Evolutionary conservation across 139 green algal species (phyloP).

Genomic region (Volvox africanus): DNA sequence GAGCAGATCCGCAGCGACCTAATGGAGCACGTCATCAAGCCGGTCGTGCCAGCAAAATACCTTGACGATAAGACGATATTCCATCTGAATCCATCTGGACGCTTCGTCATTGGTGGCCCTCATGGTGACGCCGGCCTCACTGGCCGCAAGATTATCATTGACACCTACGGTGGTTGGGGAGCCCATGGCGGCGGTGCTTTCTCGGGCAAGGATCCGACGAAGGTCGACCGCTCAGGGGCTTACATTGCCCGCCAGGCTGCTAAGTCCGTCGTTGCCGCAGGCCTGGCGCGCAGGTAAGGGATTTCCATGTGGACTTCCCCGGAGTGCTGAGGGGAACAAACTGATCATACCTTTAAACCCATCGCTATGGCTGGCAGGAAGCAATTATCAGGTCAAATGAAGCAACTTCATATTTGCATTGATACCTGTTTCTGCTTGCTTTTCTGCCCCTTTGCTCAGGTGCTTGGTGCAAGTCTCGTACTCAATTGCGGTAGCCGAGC

Average conservation of each 20-base stretch:
- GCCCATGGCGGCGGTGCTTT: slow-evolving; percentile 98
- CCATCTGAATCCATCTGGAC: slow-evolving; percentile 98
- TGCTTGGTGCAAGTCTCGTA: slow-evolving; percentile 93
- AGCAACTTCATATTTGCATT: no score
- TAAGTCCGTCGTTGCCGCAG: slow-evolving; percentile 96
- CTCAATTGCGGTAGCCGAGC: slow-evolving; percentile 97
- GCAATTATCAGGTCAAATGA: no score
- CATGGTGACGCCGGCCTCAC: slow-evolving; percentile 98
- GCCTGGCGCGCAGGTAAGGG: slow-evolving; percentile 85
- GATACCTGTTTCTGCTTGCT: no score
- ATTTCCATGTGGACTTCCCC: no score
- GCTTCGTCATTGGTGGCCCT: slow-evolving; percentile 98
- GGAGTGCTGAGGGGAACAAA: no score
- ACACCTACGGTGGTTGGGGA: slow-evolving; percentile 99
- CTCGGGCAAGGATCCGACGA: slow-evolving; percentile 95
- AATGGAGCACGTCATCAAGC: slow-evolving; percentile 99
- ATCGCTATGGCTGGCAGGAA: no score
- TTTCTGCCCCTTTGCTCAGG: not conserved
- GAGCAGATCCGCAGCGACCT: slow-evolving; percentile 95
- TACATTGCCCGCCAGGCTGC: slow-evolving; percentile 99
- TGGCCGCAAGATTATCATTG: slow-evolving; percentile 99
- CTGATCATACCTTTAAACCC: no score
- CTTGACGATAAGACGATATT: slow-evolving; percentile 99
- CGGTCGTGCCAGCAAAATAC: slow-evolving; percentile 97
- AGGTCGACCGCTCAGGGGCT: slow-evolving; percentile 91